Evolutionary conservation across 2,329 filamentous ascomycete genomes (phyloP).

Genomic region (Cladophialophora carrionii): DNA sequence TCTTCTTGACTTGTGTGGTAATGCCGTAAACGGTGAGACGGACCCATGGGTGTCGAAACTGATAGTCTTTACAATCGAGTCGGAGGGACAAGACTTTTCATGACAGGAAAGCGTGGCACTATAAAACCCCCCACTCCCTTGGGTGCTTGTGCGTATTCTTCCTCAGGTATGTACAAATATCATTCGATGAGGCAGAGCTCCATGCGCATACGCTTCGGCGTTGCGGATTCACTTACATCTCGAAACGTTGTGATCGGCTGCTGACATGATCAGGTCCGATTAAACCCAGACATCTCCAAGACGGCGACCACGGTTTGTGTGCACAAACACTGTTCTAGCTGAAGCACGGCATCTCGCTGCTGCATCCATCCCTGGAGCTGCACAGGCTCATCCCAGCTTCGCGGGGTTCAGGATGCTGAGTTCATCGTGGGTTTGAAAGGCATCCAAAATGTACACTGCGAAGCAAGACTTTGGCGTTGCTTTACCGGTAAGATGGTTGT

Average conservation of each 20-base stretch:
- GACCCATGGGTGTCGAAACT: too few relatives aligned
- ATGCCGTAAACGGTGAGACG: too few relatives aligned
- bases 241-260: neutral
- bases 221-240: neutral
- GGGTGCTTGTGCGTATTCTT: too few relatives aligned
- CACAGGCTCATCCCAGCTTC: neutral
- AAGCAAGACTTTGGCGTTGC: neutral
- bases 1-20: too few relatives aligned
- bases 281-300: neutral
- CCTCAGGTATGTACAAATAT: too few relatives aligned
- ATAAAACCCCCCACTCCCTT: too few relatives aligned
- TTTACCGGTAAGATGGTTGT: neutral
- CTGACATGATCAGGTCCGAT: neutral
- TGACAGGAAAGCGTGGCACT: too few relatives aligned
- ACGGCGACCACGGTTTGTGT: neutral
- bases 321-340: neutral
- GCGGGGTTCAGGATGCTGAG: neutral
- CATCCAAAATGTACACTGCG: neutral
- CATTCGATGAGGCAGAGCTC: neutral
- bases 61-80: too few relatives aligned
- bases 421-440: neutral
- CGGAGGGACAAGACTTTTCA: neutral
- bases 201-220: neutral
- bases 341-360: neutral
- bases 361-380: neutral